These are phyloP conservation scores for Lactarius sp. DNA, from an alignment of 768 basidiomycete species.

Conservation along the genomic window DNA sequence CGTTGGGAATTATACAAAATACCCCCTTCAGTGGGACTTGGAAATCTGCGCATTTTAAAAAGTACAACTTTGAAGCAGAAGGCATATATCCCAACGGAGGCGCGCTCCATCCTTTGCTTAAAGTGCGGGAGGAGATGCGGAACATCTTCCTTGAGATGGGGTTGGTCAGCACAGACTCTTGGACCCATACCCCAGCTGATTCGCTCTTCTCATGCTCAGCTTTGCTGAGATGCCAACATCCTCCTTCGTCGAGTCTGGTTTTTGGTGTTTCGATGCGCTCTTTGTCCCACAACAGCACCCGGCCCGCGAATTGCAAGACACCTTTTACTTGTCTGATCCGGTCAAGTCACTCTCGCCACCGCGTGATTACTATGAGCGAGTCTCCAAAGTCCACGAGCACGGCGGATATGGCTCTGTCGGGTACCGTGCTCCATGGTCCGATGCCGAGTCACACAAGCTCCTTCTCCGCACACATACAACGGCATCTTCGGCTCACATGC, in stretches of 20 bases:
- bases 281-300: constrained; percentile 99
- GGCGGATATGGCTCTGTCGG: constrained; percentile 91
- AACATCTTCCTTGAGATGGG: constrained; percentile 99
- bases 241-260: constrained; percentile 93
- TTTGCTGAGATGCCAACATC: constrained; percentile 99
- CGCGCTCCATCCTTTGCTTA: constrained; percentile 91
- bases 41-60: constrained; percentile 92
- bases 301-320: constrained; percentile 95
- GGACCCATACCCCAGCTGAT: constrained; percentile 3
- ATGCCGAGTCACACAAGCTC: constrained; percentile 87
- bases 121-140: constrained; percentile 96
- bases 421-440: constrained; percentile 95
- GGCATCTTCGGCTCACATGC: constrained; percentile 88
- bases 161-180: constrained; percentile 41
- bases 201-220: constrained; percentile 38
- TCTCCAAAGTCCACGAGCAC: constrained; percentile 76
- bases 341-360: constrained; percentile 69
- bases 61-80: constrained; percentile 98
- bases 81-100: constrained; percentile 87
- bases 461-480: constrained; percentile 97
- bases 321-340: constrained; percentile 97
- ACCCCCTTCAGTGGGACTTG: constrained; percentile 68
- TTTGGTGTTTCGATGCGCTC: constrained; percentile 99
- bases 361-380: constrained; percentile 77
- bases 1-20: background rate